Conservation (phyloP, 441 rosid species). For the Populus tomentosa region DNA sequence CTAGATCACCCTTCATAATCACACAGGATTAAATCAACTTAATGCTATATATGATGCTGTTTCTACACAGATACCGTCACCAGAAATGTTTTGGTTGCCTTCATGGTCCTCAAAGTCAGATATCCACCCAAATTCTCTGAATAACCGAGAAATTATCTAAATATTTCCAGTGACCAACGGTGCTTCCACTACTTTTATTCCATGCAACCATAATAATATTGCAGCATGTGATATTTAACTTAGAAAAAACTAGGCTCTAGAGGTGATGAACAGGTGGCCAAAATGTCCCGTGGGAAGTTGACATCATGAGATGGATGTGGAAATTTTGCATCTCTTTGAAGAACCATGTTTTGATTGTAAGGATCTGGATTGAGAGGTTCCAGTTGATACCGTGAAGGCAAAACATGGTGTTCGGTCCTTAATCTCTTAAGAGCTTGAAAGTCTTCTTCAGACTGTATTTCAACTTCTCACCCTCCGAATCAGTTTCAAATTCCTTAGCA, state of each 20-base stretch:
- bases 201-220: no score
- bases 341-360: constrained; percentile 6
- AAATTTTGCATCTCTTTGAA: constrained; percentile 16
- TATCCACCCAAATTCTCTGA: no score
- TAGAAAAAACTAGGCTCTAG: constrained; percentile 36
- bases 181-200: no score
- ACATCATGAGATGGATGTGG: constrained; percentile 11
- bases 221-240: background rate
- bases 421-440: constrained; percentile 28
- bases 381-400: constrained; percentile 13
- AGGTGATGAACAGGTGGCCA: constrained; percentile 36
- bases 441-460: constrained; percentile 28
- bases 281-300: constrained; percentile 32
- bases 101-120: no score
- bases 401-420: constrained; percentile 18
- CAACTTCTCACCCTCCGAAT: constrained; percentile 29
- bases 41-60: no score
- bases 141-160: no score
- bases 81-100: no score
- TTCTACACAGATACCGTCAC: no score
- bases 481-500: constrained; percentile 32
- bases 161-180: no score
- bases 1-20: no score
- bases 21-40: no score
- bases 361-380: constrained; percentile 7